Evolutionary conservation across 805 yeast species (phyloP).

Genomic region (Yamadazyma tumulicola): DNA sequence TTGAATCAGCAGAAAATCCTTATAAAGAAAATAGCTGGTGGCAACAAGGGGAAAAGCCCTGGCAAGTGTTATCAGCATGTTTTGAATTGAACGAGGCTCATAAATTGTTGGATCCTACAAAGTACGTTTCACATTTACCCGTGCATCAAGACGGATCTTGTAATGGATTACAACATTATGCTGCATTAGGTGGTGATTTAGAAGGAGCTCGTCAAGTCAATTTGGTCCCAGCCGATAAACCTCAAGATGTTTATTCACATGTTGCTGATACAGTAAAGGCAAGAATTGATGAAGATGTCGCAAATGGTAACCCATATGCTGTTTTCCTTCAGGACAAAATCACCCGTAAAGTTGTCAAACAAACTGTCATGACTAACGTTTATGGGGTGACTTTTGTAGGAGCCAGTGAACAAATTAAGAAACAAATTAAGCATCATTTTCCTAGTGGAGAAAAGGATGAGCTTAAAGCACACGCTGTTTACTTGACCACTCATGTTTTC

Average conservation of each 20-base stretch:
- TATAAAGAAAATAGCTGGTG: slow-evolving; percentile 58
- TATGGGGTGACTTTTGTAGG: slow-evolving; percentile 96
- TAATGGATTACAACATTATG: slow-evolving; percentile 45
- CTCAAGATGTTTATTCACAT: slow-evolving; percentile 72
- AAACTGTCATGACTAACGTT: slow-evolving; percentile 97
- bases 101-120: slow-evolving; percentile 59
- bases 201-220: slow-evolving; percentile 84
- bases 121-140: slow-evolving; percentile 67
- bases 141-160: slow-evolving; percentile 74
- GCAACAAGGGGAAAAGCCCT: slow-evolving; percentile 74
- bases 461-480: slow-evolving; percentile 42
- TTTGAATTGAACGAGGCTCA: slow-evolving; percentile 63
- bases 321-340: slow-evolving; percentile 56
- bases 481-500: slow-evolving; percentile 75
- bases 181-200: slow-evolving; percentile 44
- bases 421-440: slow-evolving; percentile 63
- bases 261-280: slow-evolving; percentile 64
- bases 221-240: slow-evolving; percentile 64
- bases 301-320: slow-evolving; percentile 53
- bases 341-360: slow-evolving; percentile 87
- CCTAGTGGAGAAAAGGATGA: slow-evolving; percentile 37
- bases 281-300: slow-evolving; percentile 52
- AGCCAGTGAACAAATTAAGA: slow-evolving; percentile 83
- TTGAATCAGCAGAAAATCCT: slow-evolving; percentile 64
- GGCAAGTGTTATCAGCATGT: slow-evolving; percentile 76